Conservation (phyloP, 352 stramenopile genomes). For the Blastocystis hominis region DNA sequence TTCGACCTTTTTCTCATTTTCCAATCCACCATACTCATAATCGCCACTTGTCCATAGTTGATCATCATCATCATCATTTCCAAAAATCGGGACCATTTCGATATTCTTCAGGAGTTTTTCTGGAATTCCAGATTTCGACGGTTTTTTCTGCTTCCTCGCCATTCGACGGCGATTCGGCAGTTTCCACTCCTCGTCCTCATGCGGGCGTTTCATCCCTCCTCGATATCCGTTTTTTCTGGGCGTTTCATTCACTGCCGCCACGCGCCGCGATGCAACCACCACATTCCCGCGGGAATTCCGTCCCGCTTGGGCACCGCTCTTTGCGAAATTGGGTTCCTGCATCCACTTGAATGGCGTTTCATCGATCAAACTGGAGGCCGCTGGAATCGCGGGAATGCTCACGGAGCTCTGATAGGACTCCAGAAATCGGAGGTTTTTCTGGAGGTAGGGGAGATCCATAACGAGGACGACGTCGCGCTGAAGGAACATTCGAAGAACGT, state of each 20-base stretch:
- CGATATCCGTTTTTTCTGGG: neutral
- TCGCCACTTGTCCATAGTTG: no score
- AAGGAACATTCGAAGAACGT: neutral
- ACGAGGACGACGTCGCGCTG: neutral
- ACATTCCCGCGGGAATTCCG: neutral
- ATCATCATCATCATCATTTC: neutral
- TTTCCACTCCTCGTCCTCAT: neutral
- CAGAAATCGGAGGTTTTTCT: constrained; percentile 2
- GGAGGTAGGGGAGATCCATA: constrained; percentile 3
- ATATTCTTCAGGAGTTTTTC: neutral
- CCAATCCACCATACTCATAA: no score
- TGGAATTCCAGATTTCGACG: neutral
- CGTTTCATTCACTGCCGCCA: neutral
- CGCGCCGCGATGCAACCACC: neutral
- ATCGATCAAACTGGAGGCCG: neutral
- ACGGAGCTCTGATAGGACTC: neutral
- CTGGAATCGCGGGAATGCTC: constrained; percentile 4
- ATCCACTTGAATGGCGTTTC: neutral
- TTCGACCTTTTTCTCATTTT: no score
- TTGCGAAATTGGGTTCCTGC: neutral
- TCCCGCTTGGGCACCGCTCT: neutral
- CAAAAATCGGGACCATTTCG: neutral
- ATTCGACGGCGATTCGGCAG: neutral
- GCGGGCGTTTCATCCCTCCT: neutral
- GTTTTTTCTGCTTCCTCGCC: neutral